Base-by-base conservation (phyloP, 352 stramenopile species). In the Globisporangium spinosum region DNA sequence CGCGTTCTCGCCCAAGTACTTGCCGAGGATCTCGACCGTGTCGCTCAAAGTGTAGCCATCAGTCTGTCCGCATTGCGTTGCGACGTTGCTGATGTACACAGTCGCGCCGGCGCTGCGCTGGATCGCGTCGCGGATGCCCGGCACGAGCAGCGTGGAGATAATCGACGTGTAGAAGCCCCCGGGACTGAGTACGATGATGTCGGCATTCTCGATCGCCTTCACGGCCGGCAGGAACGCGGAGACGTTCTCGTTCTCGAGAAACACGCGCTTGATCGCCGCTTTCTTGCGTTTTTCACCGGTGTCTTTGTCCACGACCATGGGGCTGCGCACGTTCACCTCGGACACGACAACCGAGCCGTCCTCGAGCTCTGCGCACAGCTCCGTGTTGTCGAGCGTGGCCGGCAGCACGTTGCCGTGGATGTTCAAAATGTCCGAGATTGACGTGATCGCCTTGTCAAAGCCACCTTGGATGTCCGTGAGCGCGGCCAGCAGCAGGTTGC, bases 161-260 rank as follows among this genome's bases (percentile, higher is more conserved):
- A 95, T 95, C 13, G 87, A 95, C 56, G 87, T 94, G 75, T 94
- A 95, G 62, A 95, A 95, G 10, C 84, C 87, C 1, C 87, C 87
- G 22, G 85, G 85, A 20, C 82, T 91, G 43, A 95, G 76, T 43
- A 95, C 77, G 29, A 94, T 93, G 62, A 95, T 88, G 59, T 95
- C 87, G n/a, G 87, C 87, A 12, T 87, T 87, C 68, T 94, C 83
- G 54, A 95, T 94, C 13, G 87, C 85, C 38, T 82, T 77, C n/a
- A 95, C 84, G 0, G 87, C 87, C 4, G 82, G 84, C 0, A 83
- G 68, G 49, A 92, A 95, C 0, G 87, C 87, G 51, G 87, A 68
- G 1, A 94, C 86, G 69, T 87, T 73, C 9, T 82, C 68, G 17
- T 95, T 91, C 34, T 94, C 69, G 1, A 95, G 78, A 40, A 89